Evolutionary conservation across 2,329 filamentous ascomycete genomes (phyloP).

Genomic region (Cordyceps cicadae): DNA sequence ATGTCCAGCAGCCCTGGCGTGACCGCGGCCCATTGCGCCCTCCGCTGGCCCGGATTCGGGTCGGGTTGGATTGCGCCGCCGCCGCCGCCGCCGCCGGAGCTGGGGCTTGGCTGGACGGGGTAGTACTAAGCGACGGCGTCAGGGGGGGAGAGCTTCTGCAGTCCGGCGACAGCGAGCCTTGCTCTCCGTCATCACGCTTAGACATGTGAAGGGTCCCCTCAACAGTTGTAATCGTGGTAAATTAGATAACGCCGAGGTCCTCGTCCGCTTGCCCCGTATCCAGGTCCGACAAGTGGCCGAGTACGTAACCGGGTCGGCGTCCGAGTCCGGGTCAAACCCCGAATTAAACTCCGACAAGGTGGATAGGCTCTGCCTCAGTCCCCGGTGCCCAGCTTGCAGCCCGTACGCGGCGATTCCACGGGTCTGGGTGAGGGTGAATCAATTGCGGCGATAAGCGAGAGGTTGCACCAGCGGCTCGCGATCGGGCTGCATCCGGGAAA

Average conservation of each 20-base stretch:
- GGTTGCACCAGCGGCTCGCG: neutral
- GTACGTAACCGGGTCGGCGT: too few species aligned
- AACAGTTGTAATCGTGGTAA: too few species aligned
- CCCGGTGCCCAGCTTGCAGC: neutral
- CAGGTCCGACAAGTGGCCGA: neutral
- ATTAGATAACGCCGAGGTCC: too few species aligned
- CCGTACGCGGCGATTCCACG: neutral
- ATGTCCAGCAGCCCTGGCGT: slow-evolving; percentile 22
- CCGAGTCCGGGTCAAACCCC: neutral
- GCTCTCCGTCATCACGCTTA: neutral
- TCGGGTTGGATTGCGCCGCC: too few species aligned
- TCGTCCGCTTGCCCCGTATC: too few species aligned
- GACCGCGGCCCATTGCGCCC: slow-evolving; percentile 14
- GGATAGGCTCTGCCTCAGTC: neutral
- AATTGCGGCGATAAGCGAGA: neutral
- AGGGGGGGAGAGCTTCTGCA: neutral
- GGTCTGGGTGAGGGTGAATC: neutral
- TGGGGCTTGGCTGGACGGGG: neutral
- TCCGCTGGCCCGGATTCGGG: neutral
- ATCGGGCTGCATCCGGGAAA: neutral
- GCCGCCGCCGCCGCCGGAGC: too few species aligned
- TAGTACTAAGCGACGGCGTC: neutral
- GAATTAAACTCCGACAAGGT: neutral
- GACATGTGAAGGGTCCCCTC: neutral
- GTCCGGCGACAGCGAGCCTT: neutral